These are phyloP conservation scores for Fusarium protoensiforme DNA, from an alignment of 2,329 filamentous ascomycete genomes.

Conservation along the genomic window DNA sequence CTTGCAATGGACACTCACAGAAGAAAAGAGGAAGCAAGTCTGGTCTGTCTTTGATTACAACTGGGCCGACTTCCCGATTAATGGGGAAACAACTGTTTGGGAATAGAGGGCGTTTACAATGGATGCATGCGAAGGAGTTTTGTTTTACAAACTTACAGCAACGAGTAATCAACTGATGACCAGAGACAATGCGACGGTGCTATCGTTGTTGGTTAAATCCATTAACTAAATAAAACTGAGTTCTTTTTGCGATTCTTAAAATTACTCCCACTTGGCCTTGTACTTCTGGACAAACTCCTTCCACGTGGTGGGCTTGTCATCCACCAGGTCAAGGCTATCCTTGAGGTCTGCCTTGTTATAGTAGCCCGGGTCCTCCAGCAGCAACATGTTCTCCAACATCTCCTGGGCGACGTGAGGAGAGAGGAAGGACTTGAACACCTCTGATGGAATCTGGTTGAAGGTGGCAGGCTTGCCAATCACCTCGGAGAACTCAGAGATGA, in stretches of 20 bases:
- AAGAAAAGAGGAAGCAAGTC: neutral
- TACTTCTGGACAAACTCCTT: conserved; percentile 50
- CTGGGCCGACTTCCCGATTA: neutral
- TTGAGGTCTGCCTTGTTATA: conserved; percentile 49
- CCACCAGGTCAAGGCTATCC: conserved; percentile 47
- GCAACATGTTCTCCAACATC: conserved; percentile 55
- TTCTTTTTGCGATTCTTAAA: neutral
- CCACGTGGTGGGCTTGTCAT: conserved; percentile 52
- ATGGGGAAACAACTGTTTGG: neutral
- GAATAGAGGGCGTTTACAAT: neutral
- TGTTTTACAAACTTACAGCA: neutral
- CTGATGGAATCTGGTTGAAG: conserved; percentile 45
- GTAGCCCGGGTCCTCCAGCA: conserved; percentile 56
- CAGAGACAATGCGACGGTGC: too few species aligned
- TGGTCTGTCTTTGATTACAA: neutral
- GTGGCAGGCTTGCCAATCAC: conserved; percentile 48
- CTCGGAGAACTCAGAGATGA: conserved; percentile 49
- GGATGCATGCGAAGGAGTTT: neutral
- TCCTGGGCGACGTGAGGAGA: conserved; percentile 46
- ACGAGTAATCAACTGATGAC: neutral
- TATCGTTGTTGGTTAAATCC: neutral
- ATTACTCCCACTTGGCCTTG: conserved; percentile 44
- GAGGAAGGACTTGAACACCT: conserved; percentile 51
- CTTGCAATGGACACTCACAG: neutral
- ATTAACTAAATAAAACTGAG: neutral